These are phyloP conservation scores for Gamsiella multidivaricata DNA, from an alignment of 192 early-diverging fungal genomes.

Conservation along the genomic window DNA sequence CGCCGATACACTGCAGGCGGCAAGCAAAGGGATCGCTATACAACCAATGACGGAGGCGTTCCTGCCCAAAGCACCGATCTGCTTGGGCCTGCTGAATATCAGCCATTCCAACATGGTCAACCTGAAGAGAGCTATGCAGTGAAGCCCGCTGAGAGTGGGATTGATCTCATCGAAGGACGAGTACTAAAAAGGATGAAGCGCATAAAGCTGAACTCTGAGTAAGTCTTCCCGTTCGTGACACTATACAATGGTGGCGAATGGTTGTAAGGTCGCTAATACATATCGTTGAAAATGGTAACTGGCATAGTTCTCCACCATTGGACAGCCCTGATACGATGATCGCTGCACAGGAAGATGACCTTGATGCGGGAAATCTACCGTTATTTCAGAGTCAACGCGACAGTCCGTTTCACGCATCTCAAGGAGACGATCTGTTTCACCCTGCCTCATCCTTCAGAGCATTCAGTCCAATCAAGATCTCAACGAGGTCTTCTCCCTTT, in stretches of 20 bases:
- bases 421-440: not conserved
- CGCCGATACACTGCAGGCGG: slow-evolving; percentile 15
- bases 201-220: slow-evolving; percentile 47
- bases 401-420: not conserved
- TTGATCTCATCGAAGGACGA: slow-evolving; percentile 36
- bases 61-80: not conserved
- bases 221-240: not conserved
- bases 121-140: not conserved
- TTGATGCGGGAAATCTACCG: too few relatives aligned
- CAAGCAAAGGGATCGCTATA: not conserved
- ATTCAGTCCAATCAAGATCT: slow-evolving; percentile 29
- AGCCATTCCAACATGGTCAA: not conserved
- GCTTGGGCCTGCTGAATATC: not conserved
- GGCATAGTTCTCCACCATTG: slow-evolving; percentile 1
- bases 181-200: slow-evolving; percentile 36
- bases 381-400: not conserved
- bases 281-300: not conserved
- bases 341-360: too few relatives aligned
- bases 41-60: not conserved
- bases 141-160: slow-evolving; percentile 10
- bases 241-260: not conserved
- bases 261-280: not conserved
- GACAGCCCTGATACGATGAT: not conserved
- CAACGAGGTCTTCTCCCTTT: slow-evolving; percentile 14
- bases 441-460: not conserved